phyloP scores from a whole-genome alignment of 169 alveolate species.

The Pseudocohnilembus persalinus region DNA sequence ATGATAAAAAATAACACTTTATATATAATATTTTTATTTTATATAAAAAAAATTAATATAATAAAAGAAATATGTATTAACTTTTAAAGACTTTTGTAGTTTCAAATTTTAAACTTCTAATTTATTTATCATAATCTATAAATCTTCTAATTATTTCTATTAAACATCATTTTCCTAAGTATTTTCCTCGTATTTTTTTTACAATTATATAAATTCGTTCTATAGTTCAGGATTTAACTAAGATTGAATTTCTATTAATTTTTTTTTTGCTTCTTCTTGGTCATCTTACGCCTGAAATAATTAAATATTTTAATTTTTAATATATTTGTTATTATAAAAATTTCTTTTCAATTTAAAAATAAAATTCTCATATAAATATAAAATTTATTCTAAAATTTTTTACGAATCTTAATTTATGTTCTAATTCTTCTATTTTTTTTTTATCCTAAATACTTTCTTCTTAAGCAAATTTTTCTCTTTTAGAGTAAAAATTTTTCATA shows the following conservation, averaged over 20 bases:
- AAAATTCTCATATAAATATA: no score
- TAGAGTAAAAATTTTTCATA: background rate
- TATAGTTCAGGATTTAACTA: background rate
- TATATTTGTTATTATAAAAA: no score
- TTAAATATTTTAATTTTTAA: no score
- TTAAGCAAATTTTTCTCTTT: background rate
- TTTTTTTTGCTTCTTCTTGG: background rate
- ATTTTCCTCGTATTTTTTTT: background rate
- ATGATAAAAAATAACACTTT: no score
- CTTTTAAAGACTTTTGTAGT: background rate
- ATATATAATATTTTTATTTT: no score
- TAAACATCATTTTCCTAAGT: background rate
- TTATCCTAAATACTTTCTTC: background rate
- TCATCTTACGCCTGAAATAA: background rate
- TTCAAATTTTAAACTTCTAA: background rate
- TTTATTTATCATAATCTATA: background rate
- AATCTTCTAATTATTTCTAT: background rate
- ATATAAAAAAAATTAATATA: no score
- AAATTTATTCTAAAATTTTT: no score
- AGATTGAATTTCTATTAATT: background rate
- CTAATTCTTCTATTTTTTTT: background rate
- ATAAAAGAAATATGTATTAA: background rate
- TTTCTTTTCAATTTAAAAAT: no score
- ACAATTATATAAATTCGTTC: background rate
- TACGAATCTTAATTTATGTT: background rate